Percentiles rank a stretch among this genome's conserved stretches.
phyloP scores from a whole-genome alignment of 140 eudicot genomes.

The Senecio squalidus region DNA sequence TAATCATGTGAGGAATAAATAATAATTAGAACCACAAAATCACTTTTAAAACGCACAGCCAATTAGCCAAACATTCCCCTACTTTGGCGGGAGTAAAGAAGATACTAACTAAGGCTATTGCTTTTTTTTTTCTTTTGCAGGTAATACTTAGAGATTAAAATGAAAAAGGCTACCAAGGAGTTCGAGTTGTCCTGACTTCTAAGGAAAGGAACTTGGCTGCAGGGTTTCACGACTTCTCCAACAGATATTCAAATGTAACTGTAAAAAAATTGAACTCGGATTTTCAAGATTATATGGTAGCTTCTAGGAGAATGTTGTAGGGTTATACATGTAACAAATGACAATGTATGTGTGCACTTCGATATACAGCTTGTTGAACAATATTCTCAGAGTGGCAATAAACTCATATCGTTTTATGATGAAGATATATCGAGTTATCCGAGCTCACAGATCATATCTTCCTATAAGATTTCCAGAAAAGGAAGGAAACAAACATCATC shows the following conservation, averaged over 20 bases:
- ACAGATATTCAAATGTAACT: slow-evolving; percentile 24
- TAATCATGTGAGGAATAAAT: too few species aligned
- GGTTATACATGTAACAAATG: slow-evolving; percentile 3
- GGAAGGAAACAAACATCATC: neutral
- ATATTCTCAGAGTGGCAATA: neutral
- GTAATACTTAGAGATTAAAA: slow-evolving; percentile 14
- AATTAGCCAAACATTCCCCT: neutral
- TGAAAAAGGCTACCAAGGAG: slow-evolving; percentile 23
- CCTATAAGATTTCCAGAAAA: neutral
- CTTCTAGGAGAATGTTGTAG: slow-evolving; percentile 31
- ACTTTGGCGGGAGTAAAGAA: neutral
- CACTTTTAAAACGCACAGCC: neutral
- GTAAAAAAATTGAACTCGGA: slow-evolving; percentile 14
- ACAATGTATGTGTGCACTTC: slow-evolving; percentile 24
- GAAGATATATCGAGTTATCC: neutral
- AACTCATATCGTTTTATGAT: neutral
- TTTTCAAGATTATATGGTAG: slow-evolving; percentile 26
- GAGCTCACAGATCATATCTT: slow-evolving; percentile 9
- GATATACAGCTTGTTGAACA: slow-evolving; percentile 31
- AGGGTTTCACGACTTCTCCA: slow-evolving; percentile 17
- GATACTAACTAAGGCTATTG: neutral
- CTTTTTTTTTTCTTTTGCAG: slow-evolving; percentile 15
- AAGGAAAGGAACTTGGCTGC: slow-evolving; percentile 12
- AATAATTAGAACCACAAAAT: too few species aligned
- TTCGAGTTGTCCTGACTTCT: slow-evolving; percentile 9